Evolutionary conservation across 495 filamentous ascomycete genomes (phyloP), one percentile per base, ranked within the genome.

Genomic region (Ramalina intermedia): DNA sequence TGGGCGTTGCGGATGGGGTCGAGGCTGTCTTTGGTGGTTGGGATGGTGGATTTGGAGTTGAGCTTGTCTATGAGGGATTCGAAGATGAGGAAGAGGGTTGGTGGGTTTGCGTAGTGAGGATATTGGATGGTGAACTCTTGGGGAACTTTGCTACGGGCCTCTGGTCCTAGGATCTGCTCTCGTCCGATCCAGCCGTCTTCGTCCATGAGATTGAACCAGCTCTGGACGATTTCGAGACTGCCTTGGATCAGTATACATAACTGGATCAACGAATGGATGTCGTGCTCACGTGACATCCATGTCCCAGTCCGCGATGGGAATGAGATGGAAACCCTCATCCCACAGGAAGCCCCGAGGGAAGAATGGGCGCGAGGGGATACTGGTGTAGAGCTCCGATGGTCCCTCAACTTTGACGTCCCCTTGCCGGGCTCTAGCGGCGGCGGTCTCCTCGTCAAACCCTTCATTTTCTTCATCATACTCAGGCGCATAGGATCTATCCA

Each of bases 381-480:
- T 87, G 24, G 89, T 94, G 59, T 89, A 96, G 1, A 98, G 78
- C 61, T 94, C 84, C 49, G 81, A 83, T 4, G 90, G 87, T 0
- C 85, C 89, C 58, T 94, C 91, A 11, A 84, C 62, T 51, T 73
- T 64, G n/a, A 55, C 41, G 6, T 63, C 60, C 49, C 82, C 78
- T 55, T 72, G 76, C 37, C 78, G 76, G 23, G 67, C 75, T 14
- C 87, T 73, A 13, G 87, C 88, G 58, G 81, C 79, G 17, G 71
- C 80, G 16, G 90, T 81, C 55, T 94, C 91, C 63, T 94, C 85
- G 88, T 87, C 95, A 69, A 96, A 96, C 6, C 87, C 87, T 66
- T 98, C 91, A 51, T 91, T 86, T 52, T 95, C 89, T 65, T 98
- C 91, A 13, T 93, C 86, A 52, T 98, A 96, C 55, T 91, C 91